Conservation (phyloP, 306 rosid genomes). For the Macrotyloma uniflorum region DNA sequence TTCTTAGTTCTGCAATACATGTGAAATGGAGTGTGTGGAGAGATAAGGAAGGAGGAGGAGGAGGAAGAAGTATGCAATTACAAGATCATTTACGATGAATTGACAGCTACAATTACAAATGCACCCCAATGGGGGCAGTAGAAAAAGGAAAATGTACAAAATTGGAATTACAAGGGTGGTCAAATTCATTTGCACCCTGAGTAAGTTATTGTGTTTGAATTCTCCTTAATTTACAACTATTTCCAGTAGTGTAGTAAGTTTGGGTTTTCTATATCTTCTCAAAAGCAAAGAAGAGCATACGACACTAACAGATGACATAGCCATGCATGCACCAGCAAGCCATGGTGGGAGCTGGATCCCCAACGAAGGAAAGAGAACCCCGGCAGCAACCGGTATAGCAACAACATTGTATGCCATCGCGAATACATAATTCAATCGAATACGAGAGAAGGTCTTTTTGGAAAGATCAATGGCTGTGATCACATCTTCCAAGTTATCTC, state of each 20-base stretch:
- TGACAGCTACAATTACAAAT: constrained; percentile 48
- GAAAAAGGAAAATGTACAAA: constrained; percentile 44
- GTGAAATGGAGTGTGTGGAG: not conserved
- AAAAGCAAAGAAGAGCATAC: constrained; percentile 85
- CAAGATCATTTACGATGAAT: constrained; percentile 54
- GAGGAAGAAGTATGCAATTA: not conserved
- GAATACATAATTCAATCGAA: constrained; percentile 72
- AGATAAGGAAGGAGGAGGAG: not conserved
- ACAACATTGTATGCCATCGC: constrained; percentile 92
- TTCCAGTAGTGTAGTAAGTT: constrained; percentile 78
- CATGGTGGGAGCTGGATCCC: constrained; percentile 82
- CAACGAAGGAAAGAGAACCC: constrained; percentile 64
- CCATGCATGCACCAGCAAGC: constrained; percentile 97
- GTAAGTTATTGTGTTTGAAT: constrained; percentile 13
- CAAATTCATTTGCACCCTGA: constrained; percentile 42
- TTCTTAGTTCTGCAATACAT: not conserved
- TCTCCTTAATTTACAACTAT: constrained; percentile 53
- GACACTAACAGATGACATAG: constrained; percentile 80
- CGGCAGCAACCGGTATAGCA: constrained; percentile 88
- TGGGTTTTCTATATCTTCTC: constrained; percentile 79
- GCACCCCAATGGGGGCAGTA: constrained; percentile 25
- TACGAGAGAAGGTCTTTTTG: constrained; percentile 72
- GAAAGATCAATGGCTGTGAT: constrained; percentile 92
- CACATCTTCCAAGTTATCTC: constrained; percentile 84
- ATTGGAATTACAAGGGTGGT: constrained; percentile 44